Evolutionary conservation across 2,329 filamentous ascomycete genomes (phyloP), one percentile per base, ranked within the genome.

Genomic region (Lachnellula suecica): DNA sequence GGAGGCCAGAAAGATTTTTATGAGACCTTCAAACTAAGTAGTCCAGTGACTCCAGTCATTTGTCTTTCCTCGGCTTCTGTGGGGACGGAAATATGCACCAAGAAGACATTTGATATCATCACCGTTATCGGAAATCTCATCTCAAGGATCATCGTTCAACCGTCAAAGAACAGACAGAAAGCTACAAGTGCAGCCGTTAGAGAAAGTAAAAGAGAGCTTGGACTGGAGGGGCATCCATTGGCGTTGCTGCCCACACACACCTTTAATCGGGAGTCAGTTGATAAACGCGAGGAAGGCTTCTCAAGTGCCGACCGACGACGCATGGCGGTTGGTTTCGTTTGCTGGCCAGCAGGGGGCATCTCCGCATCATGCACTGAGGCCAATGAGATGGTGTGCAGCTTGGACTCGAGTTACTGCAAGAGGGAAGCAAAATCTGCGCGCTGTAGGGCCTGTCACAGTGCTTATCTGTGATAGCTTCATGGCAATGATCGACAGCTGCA

Each of bases 201-300:
- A 47, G 7, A 24, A 31, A 20, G 20, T 9, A 25, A 24, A 23
- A 45, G 20, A 46, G 15, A 27, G 23, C 37, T 43, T 42, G 22
- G 4, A 17, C 24, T 25, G 27, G 19, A 38, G 27, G 5, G n/a
- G 25, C 24, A 31, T 53, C 50, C 43, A 53, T 8, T 48, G 38
- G 41, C 20, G 11, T 48, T 34, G 45, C 50, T 53, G 50, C 50
- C 50, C 50, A 53, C 50, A 44, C 50, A 48, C 44, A 44, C 44
- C 19, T 29, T 7, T 19, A 15, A 17, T 49, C 50, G 50, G 50
- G 50, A 52, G 45, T 47, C 38, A 45, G 17, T 42, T 24, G 9
- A 31, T 23, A 25, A 41, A 35, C 22, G 41, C 48, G 10, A 22
- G 19, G 44, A 47, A 42, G 35, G 48, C 48, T 51, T 27, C 19